Evolutionary conservation across 2,329 filamentous ascomycete genomes (phyloP).

Genomic region (Aspergillus vadensis): DNA sequence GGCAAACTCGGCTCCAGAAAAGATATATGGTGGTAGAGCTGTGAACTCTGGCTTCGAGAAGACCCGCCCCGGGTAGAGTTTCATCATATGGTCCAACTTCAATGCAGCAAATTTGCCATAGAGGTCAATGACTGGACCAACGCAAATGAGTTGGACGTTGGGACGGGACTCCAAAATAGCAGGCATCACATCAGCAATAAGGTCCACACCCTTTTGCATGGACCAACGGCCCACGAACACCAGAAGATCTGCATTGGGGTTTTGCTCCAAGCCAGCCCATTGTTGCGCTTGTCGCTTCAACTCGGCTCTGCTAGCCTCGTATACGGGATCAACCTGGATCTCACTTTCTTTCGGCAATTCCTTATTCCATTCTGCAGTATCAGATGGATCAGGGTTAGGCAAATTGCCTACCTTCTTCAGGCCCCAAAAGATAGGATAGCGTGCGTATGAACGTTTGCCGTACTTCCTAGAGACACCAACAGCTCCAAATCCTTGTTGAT

Average conservation of each 20-base stretch:
- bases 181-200: constrained; percentile 69
- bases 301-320: constrained; percentile 56
- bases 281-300: constrained; percentile 65
- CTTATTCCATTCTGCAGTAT: constrained; percentile 63
- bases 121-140: constrained; percentile 68
- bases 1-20: constrained; percentile 68
- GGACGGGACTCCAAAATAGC: constrained; percentile 61
- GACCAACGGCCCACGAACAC: constrained; percentile 71
- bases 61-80: constrained; percentile 65
- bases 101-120: constrained; percentile 69
- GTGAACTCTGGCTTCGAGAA: constrained; percentile 71
- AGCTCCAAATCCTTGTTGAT: constrained; percentile 68
- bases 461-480: constrained; percentile 71
- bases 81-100: constrained; percentile 66
- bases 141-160: constrained; percentile 62
- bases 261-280: constrained; percentile 65
- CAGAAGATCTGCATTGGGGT: constrained; percentile 64
- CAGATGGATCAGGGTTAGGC: constrained; percentile 67
- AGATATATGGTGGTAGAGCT: constrained; percentile 66
- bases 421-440: constrained; percentile 71
- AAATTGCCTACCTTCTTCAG: constrained; percentile 63
- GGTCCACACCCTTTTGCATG: constrained; percentile 68
- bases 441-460: constrained; percentile 65
- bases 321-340: constrained; percentile 55
- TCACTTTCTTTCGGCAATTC: constrained; percentile 53